These are phyloP conservation scores for Daldinia concentrica DNA, from an alignment of 495 filamentous ascomycete species.

Conservation along the genomic window DNA sequence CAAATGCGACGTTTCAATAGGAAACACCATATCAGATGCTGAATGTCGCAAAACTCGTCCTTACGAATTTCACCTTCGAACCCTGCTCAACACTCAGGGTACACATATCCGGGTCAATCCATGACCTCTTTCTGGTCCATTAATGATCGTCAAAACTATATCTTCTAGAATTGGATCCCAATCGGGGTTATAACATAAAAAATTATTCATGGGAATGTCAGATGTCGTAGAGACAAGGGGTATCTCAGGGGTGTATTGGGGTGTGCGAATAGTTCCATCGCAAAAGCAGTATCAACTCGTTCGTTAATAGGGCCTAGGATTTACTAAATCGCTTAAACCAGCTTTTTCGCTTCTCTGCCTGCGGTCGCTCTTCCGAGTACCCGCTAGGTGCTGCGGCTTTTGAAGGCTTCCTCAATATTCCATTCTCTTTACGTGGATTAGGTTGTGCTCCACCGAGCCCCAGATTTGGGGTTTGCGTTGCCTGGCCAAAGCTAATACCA, in stretches of 20 bases:
- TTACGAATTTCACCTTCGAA: slow-evolving; percentile 5
- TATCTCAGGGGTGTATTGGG: slow-evolving; percentile 30
- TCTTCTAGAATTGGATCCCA: slow-evolving; percentile 12
- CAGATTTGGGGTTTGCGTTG: slow-evolving; percentile 50
- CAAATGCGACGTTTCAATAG: slow-evolving; percentile 15
- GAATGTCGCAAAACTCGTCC: background rate
- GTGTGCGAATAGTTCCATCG: slow-evolving; percentile 12
- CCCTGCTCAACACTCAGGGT: slow-evolving; percentile 2
- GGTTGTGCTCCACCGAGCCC: slow-evolving; percentile 50
- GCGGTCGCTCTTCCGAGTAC: slow-evolving; percentile 48
- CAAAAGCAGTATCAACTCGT: slow-evolving; percentile 14
- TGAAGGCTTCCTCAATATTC: slow-evolving; percentile 47
- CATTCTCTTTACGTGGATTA: slow-evolving; percentile 52
- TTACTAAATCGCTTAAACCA: slow-evolving; percentile 92
- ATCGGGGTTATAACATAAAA: slow-evolving; percentile 22
- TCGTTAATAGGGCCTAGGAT: slow-evolving; percentile 45
- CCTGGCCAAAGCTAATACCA: slow-evolving; percentile 56
- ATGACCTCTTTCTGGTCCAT: slow-evolving; percentile 6
- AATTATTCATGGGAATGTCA: slow-evolving; percentile 27
- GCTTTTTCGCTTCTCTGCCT: slow-evolving; percentile 79
- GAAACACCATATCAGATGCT: slow-evolving; percentile 8
- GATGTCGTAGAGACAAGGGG: slow-evolving; percentile 32
- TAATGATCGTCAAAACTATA: slow-evolving; percentile 26
- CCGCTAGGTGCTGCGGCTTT: slow-evolving; percentile 37
- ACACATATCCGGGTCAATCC: background rate